Base-by-base conservation (phyloP, 106 monocot genomes). In the Platanthera zijinensis region DNA sequence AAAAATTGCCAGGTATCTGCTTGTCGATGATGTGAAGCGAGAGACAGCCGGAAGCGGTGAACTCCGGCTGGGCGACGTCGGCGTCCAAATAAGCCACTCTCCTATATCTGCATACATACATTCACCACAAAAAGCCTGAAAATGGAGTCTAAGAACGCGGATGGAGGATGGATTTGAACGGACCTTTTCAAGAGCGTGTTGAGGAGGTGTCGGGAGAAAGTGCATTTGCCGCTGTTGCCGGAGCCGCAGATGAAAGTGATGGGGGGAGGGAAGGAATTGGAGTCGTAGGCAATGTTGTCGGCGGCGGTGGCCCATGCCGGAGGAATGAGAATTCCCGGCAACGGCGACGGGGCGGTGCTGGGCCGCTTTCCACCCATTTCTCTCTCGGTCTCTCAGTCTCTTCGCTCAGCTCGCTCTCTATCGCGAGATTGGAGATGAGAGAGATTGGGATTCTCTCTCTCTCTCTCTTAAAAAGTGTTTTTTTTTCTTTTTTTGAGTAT, bases 31-130 rank as follows among this genome's bases (percentile, higher is more conserved):
- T 76, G 54, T 92, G 95, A 71, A 95, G 84, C 7, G 95, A 90
- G n/a, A 92, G 57, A 61, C 80, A 92, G 5, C 95, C 95, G n/a
- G 95, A 86, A 48, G 86, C 50, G 5, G 85, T 84, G 78, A 95
- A 95, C 80, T 95, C 95, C 28, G 95, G 87, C 80, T 95, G 95
- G 1, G 92, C 95, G 8, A 95, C 86, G 82, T 95, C 92, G 4
- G 92, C 84, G 63, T 95, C 88, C 74, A 95, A 77, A 80, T 85
- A 92, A 10, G 78, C 87, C 25, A 95, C 92, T 30, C 68, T 88
- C 82, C 86, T 80, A 69, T 88, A 88, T 86, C 95, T 95, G 47
- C 53, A 69, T 52, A 22, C 61, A 80, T 59, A 22, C 61, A 80
- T 59, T 56, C 7, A 19, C 8, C 50, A 10, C 52, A 76, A 52